Evolutionary conservation across 1,284 basidiomycete genomes (phyloP), one percentile per base, ranked within the genome.

Genomic region (Cryptococcus neoformans): DNA sequence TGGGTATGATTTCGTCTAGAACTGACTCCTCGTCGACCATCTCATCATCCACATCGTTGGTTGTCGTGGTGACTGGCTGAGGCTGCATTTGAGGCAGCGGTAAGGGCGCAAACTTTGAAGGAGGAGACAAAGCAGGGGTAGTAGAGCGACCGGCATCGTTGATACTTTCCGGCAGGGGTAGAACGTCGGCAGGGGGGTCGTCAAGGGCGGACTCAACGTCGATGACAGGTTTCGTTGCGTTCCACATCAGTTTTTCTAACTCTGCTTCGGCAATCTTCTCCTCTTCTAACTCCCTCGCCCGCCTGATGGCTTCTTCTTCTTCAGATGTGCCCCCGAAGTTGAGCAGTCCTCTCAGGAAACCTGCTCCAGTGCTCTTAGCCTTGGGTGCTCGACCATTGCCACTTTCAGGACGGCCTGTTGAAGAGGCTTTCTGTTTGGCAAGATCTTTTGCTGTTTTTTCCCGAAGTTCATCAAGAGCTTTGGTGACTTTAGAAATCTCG

Each of bases 331-430:
- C 52, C 34, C 62, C 62, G 11, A 70, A 41, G 53, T 59, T 69
- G 6, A 69, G 65, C 28, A 76, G 49, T 35, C 69, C 68, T 7
- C 67, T 61, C 1, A 76, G 56, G 65, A 76, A 76, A 4, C 74
- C 74, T 4, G 66, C 47, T 14, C 67, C 67, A 11, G 67, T 65
- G 35, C 64, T 58, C 16, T 59, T 57, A 9, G 59, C 62, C 46
- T 55, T 59, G 10, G 45, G 59, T 21, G 46, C 58, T n/a, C 42
- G 58, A 12, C 21, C 40, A 7, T 38, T 40, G 36, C 41, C 44
- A 39, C 46, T 44, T 3, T 48, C 51, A 5, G 49, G 48, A 11
- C 54, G 51, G 12, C 54, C 56, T 3, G 57, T 49, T 5, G 59
- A 39, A 9, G 64, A 60, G 0, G 63, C 63, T 50, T 66, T 68